Percentiles rank a stretch among this genome's conserved stretches.
These are phyloP conservation scores for Cicer pinnatifidum DNA, from an alignment of 306 rosid genomes.

Conservation along the genomic window DNA sequence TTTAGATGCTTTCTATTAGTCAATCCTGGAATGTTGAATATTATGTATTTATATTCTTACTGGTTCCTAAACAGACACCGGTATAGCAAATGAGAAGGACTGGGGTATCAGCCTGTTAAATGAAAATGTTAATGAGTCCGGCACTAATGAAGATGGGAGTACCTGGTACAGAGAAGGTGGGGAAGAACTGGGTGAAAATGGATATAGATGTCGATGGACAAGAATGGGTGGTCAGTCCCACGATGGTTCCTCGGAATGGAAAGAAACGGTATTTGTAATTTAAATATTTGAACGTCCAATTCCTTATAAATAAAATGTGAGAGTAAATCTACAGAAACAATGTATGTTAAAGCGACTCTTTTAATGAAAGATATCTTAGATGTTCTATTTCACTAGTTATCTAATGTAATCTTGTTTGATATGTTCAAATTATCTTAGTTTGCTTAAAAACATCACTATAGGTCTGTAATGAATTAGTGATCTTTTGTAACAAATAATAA, in stretches of 20 bases:
- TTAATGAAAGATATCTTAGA: conserved; percentile 36
- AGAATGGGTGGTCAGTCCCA: conserved; percentile 88
- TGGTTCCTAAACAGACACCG: conserved; percentile 67
- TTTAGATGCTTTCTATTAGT: conserved; percentile 35
- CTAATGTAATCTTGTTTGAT: conserved; percentile 9
- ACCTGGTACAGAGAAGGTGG: conserved; percentile 90
- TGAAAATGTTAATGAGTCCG: conserved; percentile 76
- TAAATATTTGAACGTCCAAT: conserved; percentile 29
- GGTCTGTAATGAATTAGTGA: neutral
- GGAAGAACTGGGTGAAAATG: conserved; percentile 84
- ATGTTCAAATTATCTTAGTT: conserved; percentile 18
- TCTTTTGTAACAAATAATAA: conserved; percentile 12
- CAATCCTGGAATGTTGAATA: conserved; percentile 34
- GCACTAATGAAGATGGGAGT: conserved; percentile 95
- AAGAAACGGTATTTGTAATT: conserved; percentile 77
- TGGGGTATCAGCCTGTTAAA: conserved; percentile 89
- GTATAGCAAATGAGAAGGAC: conserved; percentile 95
- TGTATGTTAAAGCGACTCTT: conserved; percentile 16
- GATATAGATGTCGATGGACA: conserved; percentile 98
- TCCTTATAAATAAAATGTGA: neutral
- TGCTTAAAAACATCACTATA: conserved; percentile 30
- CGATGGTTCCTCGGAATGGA: conserved; percentile 89
- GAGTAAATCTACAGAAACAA: conserved; percentile 38
- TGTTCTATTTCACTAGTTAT: conserved; percentile 14
- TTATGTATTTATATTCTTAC: conserved; percentile 41